phyloP scores from a whole-genome alignment of 768 basidiomycete genomes.

The Lentinula edodes region DNA sequence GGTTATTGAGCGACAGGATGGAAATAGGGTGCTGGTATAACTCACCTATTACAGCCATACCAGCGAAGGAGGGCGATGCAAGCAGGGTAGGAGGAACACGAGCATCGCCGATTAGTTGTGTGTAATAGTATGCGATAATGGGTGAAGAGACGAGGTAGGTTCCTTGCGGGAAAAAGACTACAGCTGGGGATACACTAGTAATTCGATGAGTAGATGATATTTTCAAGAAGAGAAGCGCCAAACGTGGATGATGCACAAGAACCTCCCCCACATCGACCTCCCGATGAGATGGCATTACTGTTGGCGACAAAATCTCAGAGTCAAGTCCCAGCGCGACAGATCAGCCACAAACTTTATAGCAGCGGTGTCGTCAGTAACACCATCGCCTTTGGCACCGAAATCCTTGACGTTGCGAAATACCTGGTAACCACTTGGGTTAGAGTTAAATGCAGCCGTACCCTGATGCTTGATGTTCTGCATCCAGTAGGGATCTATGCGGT shows the following conservation, averaged over 20 bases:
- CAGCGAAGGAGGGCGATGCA: conserved; percentile 55
- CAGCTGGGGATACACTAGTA: conserved; percentile 51
- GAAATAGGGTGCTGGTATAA: neutral
- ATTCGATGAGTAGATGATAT: neutral
- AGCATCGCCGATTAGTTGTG: conserved; percentile 73
- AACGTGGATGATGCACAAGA: conserved; percentile 8
- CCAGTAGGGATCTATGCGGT: conserved; percentile 37
- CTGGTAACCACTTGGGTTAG: conserved; percentile 29
- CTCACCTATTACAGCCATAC: conserved; percentile 73
- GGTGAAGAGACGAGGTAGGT: conserved; percentile 64
- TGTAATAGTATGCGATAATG: conserved; percentile 72
- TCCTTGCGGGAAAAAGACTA: conserved; percentile 68
- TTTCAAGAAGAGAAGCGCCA: neutral
- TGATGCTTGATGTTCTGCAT: conserved; percentile 43
- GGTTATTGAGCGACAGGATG: too few relatives aligned
- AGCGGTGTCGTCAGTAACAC: conserved; percentile 13
- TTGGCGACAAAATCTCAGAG: neutral
- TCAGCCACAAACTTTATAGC: conserved; percentile 10
- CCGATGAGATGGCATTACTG: conserved; percentile 10
- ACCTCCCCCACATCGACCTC: conserved; percentile 8
- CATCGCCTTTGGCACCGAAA: conserved; percentile 37
- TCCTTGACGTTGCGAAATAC: conserved; percentile 54
- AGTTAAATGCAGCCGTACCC: conserved; percentile 43
- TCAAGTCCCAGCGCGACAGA: neutral
- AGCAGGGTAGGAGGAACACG: conserved; percentile 60